A percentile compares a stretch with the other conserved stretches of the same genome.
These are phyloP conservation scores for Drechslerella coelobrocha DNA, from an alignment of 2,329 filamentous ascomycete species.

Conservation along the genomic window DNA sequence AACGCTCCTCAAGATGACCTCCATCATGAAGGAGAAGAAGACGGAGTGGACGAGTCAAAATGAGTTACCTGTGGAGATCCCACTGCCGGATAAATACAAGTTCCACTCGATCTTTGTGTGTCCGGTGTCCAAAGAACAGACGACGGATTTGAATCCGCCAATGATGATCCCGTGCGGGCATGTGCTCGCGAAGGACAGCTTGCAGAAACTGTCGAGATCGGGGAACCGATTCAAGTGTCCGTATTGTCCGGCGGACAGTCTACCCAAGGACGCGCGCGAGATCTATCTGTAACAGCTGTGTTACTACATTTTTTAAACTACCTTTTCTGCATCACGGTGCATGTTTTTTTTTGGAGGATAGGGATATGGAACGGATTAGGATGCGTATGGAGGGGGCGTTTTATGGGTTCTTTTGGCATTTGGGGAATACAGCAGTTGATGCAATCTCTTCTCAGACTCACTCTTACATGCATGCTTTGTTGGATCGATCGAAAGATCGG, in stretches of 20 bases:
- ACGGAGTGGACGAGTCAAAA: slow-evolving; percentile 94
- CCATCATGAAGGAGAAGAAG: slow-evolving; percentile 83
- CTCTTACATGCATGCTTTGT: too few relatives aligned
- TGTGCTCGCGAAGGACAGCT: slow-evolving; percentile 83
- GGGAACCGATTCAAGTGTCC: slow-evolving; percentile 81
- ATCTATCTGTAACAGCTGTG: slow-evolving; percentile 67
- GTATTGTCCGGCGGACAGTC: slow-evolving; percentile 76
- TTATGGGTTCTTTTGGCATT: slow-evolving; percentile 3
- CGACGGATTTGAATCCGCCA: slow-evolving; percentile 87
- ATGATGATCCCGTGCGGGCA: slow-evolving; percentile 98
- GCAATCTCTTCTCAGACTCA: slow-evolving; percentile 33
- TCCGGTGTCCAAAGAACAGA: slow-evolving; percentile 95
- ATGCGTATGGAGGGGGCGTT: slow-evolving; percentile 31
- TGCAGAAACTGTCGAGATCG: slow-evolving; percentile 80
- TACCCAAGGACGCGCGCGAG: slow-evolving; percentile 75
- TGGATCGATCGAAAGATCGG: slow-evolving; percentile 5
- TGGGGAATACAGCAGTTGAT: slow-evolving; percentile 2
- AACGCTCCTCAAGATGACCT: slow-evolving; percentile 83
- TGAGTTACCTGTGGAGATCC: slow-evolving; percentile 81
- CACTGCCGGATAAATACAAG: slow-evolving; percentile 68
- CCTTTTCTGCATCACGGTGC: too few relatives aligned
- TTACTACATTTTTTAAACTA: not conserved
- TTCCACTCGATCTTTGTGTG: slow-evolving; percentile 99
- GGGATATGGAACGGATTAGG: slow-evolving; percentile 3
- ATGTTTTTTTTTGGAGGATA: slow-evolving; percentile 5